A percentile compares a stretch with the other conserved stretches of the same genome.
These are phyloP conservation scores for Spiraea crenata DNA, from an alignment of 331 rosid genomes.

Conservation along the genomic window DNA sequence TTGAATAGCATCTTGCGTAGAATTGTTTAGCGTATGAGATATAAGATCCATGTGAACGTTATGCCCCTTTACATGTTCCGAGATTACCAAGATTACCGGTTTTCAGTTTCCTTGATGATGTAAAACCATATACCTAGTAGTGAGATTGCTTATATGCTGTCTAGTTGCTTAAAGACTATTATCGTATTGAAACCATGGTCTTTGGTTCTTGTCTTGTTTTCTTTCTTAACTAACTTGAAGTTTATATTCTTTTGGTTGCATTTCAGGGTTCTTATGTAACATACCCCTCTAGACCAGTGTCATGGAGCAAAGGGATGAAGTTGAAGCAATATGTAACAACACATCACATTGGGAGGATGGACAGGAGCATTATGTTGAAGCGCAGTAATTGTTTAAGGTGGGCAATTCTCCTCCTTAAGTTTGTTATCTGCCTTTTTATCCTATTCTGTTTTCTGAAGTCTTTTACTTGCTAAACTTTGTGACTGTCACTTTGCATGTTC, in stretches of 20 bases:
- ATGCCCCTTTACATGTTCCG: neutral
- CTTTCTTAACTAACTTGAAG: neutral
- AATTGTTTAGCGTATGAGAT: neutral
- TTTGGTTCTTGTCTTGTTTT: neutral
- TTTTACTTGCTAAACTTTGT: neutral
- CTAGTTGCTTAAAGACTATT: neutral
- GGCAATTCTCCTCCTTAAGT: slow-evolving; percentile 20
- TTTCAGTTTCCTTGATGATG: neutral
- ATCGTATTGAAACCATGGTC: neutral
- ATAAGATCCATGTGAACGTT: neutral
- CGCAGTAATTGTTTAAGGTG: slow-evolving; percentile 56
- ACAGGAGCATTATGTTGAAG: slow-evolving; percentile 39
- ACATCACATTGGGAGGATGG: slow-evolving; percentile 50
- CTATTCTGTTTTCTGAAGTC: slow-evolving; percentile 2
- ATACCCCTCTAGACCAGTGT: slow-evolving; percentile 40
- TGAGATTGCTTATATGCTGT: neutral
- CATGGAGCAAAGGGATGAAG: slow-evolving; percentile 59
- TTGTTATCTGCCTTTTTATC: slow-evolving; percentile 1
- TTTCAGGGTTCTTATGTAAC: slow-evolving; percentile 61
- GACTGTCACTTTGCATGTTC: neutral
- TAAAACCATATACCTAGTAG: neutral
- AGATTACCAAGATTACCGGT: too few species aligned
- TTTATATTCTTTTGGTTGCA: slow-evolving; percentile 3
- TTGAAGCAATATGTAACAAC: slow-evolving; percentile 52
- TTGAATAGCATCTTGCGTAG: neutral